Conservation (phyloP, 495 filamentous ascomycete species). For the Hyaloscypha hepaticicola region DNA sequence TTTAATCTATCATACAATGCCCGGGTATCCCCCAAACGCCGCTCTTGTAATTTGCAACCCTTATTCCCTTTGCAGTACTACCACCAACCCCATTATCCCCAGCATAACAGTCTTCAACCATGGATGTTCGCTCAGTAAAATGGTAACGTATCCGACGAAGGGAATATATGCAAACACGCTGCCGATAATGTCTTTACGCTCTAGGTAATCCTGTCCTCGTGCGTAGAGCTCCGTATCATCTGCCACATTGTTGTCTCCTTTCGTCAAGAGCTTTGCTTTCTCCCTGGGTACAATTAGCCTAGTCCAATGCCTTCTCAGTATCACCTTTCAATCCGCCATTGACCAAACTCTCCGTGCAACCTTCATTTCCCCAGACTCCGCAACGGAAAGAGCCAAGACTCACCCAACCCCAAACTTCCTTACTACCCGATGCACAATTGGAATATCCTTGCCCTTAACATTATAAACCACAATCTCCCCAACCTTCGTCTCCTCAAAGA, state of each 20-base stretch:
- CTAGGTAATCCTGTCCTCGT: constrained; percentile 76
- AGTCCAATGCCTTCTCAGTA: not conserved
- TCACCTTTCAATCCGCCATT: not conserved
- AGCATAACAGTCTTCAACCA: constrained; percentile 96
- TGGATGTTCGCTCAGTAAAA: constrained; percentile 92
- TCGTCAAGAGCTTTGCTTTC: constrained; percentile 74
- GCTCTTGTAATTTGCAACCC: not conserved
- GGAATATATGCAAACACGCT: constrained; percentile 94
- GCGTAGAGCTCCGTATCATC: constrained; percentile 96
- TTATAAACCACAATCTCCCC: constrained; percentile 97
- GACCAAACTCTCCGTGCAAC: not conserved
- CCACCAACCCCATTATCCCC: constrained; percentile 92
- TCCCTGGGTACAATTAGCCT: constrained; percentile 35
- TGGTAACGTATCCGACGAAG: constrained; percentile 96
- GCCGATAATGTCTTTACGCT: constrained; percentile 87
- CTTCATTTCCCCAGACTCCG: not conserved
- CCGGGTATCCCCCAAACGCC: constrained; percentile 32
- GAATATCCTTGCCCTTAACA: constrained; percentile 85
- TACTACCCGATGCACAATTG: constrained; percentile 88
- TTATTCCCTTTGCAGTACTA: constrained; percentile 87
- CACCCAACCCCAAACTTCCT: constrained; percentile 63
- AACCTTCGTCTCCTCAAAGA: constrained; percentile 63
- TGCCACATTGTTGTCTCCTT: constrained; percentile 93
- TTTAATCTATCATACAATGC: constrained; percentile 21
- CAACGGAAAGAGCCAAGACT: constrained; percentile 34